phyloP scores from a whole-genome alignment of 2,329 filamentous ascomycete species.

The Chaetomium sp. region DNA sequence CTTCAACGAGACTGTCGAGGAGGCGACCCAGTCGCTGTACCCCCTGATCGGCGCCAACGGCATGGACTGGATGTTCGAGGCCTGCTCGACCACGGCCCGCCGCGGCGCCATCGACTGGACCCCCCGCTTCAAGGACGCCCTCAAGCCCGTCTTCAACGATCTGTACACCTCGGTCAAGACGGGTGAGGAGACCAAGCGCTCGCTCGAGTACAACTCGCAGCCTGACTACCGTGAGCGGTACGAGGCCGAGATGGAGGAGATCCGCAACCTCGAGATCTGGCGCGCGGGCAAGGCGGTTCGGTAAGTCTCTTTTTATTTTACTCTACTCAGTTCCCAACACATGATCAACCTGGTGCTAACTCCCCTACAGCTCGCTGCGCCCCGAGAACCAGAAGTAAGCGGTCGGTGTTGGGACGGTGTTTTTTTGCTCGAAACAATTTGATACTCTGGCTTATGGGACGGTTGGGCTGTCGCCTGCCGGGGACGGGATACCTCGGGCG shows the following conservation, averaged over 20 bases:
- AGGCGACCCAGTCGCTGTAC: conserved; percentile 97
- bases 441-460: conserved; percentile 29
- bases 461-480: conserved; percentile 22
- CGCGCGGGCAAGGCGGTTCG: conserved; percentile 96
- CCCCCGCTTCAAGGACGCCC: conserved; percentile 92
- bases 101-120: conserved; percentile 99
- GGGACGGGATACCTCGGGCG: conserved; percentile 32
- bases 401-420: conserved; percentile 25
- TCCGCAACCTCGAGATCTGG: conserved; percentile 98
- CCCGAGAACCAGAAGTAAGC: conserved; percentile 82
- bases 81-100: conserved; percentile 97
- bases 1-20: conserved; percentile 99
- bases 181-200: conserved; percentile 92
- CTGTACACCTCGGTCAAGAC: conserved; percentile 92
- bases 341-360: conserved; percentile 11
- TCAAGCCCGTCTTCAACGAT: conserved; percentile 98
- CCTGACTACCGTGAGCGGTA: conserved; percentile 95
- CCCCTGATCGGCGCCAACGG: conserved; percentile 95
- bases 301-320: conserved; percentile 50
- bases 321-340: neutral
- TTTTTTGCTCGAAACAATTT: conserved; percentile 30
- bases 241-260: conserved; percentile 98
- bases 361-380: conserved; percentile 63
- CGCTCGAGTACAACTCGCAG: conserved; percentile 95
- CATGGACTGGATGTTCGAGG: conserved; percentile 99